Evolutionary conservation across 2,329 filamentous ascomycete species (phyloP), one percentile per base, ranked within the genome.

Genomic region (Sarocladium brachiariae): DNA sequence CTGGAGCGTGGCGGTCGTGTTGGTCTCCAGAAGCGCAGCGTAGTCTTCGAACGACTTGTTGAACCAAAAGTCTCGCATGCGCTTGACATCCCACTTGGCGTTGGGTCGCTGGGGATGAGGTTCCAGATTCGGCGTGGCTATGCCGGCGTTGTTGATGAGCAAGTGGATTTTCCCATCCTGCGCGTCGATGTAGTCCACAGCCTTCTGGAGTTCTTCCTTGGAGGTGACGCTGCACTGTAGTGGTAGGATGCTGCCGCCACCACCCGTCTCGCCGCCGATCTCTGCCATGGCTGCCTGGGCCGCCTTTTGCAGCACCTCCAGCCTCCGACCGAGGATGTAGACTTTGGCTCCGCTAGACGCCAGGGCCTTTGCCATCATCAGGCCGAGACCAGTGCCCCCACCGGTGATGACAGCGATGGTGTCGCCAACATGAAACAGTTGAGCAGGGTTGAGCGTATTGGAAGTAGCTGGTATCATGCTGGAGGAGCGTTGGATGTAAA

Each of bases 131-230:
- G 39, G 16, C 5, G 27, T 43, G 19, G 37, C 23, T 2, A 45
- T 5, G 5, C 86, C 86, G 1, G 84, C 82, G 58, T 79, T 81
- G 64, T 75, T 77, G 61, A 83, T 70, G 9, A 87, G 69, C 34
- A 87, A 75, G 56, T 85, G 78, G 60, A 88, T 75, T 60, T 79
- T 74, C 45, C 78, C 77, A 51, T 82, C 74, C 23, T 80, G 77
- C 19, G 66, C 63, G 3, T 72, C 66, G 50, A 89, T 66, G 31
- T 63, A 72, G 53, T 70, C 65, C 43, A 85, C 83, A 56, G 85
- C 84, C 11, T 76, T 61, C 27, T 82, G 79, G 1, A 78, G 66
- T 73, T 78, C 57, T 57, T 67, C 58, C 72, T 77, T 63, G 51
- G 63, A 67, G 1, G 64, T 67, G 14, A 73, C 67, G 50, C 74